These are phyloP conservation scores for Durusdinium trenchii DNA, from an alignment of 73 alveolate species.

Conservation along the genomic window DNA sequence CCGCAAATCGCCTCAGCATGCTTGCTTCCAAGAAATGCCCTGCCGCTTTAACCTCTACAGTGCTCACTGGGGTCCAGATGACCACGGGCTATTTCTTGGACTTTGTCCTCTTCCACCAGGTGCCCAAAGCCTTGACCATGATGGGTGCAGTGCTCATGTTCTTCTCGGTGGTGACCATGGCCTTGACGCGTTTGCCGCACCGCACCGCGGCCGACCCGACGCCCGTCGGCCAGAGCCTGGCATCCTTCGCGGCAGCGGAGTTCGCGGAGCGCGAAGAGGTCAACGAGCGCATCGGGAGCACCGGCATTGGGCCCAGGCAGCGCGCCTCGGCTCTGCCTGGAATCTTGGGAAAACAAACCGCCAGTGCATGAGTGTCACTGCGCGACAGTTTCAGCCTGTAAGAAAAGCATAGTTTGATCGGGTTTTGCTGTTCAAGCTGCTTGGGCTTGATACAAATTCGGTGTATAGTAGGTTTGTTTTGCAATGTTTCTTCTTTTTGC, in stretches of 20 bases:
- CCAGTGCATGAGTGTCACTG: too few species aligned
- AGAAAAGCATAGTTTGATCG: too few species aligned
- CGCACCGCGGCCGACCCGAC: neutral
- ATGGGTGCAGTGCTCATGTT: neutral
- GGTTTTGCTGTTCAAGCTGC: too few species aligned
- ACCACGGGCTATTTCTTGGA: neutral
- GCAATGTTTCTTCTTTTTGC: too few species aligned
- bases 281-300: too few species aligned
- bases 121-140: neutral
- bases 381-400: too few species aligned
- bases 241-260: neutral
- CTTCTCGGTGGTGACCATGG: neutral
- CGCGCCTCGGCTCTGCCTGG: too few species aligned
- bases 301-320: too few species aligned
- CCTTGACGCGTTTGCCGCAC: neutral
- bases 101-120: neutral
- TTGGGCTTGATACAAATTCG: too few species aligned
- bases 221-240: neutral
- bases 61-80: neutral
- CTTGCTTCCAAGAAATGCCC: neutral
- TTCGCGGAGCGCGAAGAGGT: neutral
- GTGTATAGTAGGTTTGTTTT: too few species aligned
- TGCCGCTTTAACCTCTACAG: neutral
- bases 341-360: too few species aligned
- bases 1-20: neutral